Evolutionary conservation across 495 filamentous ascomycete genomes (phyloP), one percentile per base, ranked within the genome.

Genomic region (Friedmanniomyces simplex): DNA sequence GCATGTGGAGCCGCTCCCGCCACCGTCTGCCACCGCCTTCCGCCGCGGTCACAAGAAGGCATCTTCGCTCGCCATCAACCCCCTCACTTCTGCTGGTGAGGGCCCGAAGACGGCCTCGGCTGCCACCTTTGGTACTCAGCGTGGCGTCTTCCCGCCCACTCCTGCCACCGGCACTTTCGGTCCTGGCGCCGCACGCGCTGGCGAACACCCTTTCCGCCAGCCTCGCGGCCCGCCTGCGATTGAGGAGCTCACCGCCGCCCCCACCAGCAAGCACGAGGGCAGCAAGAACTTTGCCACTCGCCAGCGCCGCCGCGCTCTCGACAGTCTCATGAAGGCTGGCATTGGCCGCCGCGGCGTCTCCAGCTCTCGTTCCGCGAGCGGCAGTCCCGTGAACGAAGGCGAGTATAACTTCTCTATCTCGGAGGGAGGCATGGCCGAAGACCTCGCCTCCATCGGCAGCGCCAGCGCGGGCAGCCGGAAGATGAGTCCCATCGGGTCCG

Each of bases 241-340:
- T 45, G 94, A 99, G 62, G 91, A 99, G 70, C 82, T 99, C 55
- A 79, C 84, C 58, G 82, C 84, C 25, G 91, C 89, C 71, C 93
- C 93, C 6, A 99, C 93, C 4, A 84, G 88, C 46, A 95, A 90
- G 72, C 84, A 93, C 61, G 91, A 96, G 66, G 93, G 94, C 36
- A 96, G 91, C 82, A 95, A 96, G 79, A 99, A 99, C 73, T 99
- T 99, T 71, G 85, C 88, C 20, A 85, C 89, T 32, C 91, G 91
- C 60, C 90, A 93, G 65, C 90, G 93, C 49, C 90, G 91, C 59
- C 87, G 85, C 63, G 94, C 94, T 16, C 82, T 98, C 45, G 84
- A 86, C 74, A 95, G 88, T 65, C 78, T 98, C 48, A 87, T 96
- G 50, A 87, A 88, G 61, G 91, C 91, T 55, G 89, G 91, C 18